These are phyloP conservation scores for Rosa hybrid DNA, from an alignment of 331 rosid genomes.

Conservation along the genomic window DNA sequence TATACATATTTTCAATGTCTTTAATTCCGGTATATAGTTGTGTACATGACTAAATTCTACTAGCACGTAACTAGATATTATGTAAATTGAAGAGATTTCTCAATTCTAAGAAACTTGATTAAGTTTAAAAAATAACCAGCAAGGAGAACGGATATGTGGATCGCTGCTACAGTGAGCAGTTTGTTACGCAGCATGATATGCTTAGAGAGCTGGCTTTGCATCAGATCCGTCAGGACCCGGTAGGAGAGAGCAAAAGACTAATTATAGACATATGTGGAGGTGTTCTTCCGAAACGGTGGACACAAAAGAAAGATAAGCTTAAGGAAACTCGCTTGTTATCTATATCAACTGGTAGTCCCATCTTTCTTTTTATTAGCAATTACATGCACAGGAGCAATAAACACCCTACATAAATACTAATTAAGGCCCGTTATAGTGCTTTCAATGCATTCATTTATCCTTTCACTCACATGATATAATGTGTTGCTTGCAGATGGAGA, in stretches of 20 bases:
- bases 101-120: background rate
- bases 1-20: background rate
- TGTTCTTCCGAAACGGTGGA: background rate
- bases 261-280: background rate
- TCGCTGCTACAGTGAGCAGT: background rate
- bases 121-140: background rate
- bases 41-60: background rate
- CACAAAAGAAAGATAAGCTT: background rate
- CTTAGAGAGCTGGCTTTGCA: background rate
- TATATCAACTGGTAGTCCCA: background rate
- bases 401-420: background rate
- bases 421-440: background rate
- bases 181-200: conserved; percentile 1
- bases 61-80: background rate
- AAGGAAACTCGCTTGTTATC: background rate
- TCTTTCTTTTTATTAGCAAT: background rate
- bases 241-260: background rate
- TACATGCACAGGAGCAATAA: background rate
- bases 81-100: background rate
- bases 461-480: background rate
- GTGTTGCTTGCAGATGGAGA: background rate
- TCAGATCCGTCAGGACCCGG: background rate
- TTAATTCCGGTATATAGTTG: background rate
- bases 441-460: background rate
- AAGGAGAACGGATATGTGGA: background rate